Base-by-base conservation (phyloP, 164 flowering plant species). In the Vitis rupestris region DNA sequence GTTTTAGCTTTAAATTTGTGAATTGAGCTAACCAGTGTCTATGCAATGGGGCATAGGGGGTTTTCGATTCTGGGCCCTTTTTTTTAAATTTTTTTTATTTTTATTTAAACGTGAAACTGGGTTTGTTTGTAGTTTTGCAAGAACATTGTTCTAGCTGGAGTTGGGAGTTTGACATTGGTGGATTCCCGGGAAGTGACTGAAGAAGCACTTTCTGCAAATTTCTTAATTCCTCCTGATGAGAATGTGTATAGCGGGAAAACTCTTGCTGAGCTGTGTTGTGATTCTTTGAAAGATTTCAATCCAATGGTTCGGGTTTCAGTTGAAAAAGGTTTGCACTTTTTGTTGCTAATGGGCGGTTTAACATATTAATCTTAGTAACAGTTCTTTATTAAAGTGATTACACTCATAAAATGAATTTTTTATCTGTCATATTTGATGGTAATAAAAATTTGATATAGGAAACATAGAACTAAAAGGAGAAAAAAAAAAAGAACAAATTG, bases 61-160 rank as follows among this genome's bases (percentile, higher is more conserved):
- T 16, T 14, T 31, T 65, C 54, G 11, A 47, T 52, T 59, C 27
- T 23, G 2, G 1, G 57, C 10, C 9, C 3, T 54, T 3, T 63
- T 8, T 10, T 19, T 19, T 19, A 17, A 17, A 27, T 58, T 68
- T 4, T 58, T 44, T 37, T 3, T 57, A 9, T 17, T 64, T n/a
- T 30, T 14, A 19, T 15, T 56, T 56, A 15, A 16, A 2, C 9
- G 61, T 58, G 64, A 60, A 16, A 17, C 9, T 60, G 14, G 23
- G 23, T 58, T 16, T 13, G 10, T 49, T 53, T 66, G 78, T 80
- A 96, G 99, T 91, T 96, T 72, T 96, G 98, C 87, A 96, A 96
- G 86, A 93, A 96, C 66, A 87, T 96, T 83, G 93, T 93, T 49
- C 77, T 93, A 37, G 98, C 99, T 0, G 99, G 99, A 72, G 88